A percentile compares a stretch with the other conserved stretches of the same genome.
phyloP scores from a whole-genome alignment of 2,329 filamentous ascomycete species.

The Graphium sp. region DNA sequence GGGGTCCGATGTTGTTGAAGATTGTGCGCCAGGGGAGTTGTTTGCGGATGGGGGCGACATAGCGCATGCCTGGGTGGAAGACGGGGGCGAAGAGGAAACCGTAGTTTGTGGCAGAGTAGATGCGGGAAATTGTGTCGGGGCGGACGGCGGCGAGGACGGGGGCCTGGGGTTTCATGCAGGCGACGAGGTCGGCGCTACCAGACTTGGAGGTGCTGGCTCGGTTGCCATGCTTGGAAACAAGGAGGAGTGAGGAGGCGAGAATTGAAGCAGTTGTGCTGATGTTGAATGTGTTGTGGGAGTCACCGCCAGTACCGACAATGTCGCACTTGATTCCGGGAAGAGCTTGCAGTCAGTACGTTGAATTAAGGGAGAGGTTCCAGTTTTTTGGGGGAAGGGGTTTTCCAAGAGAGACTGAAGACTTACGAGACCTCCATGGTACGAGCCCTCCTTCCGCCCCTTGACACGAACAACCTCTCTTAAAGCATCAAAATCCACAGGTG shows the following conservation, averaged over 20 bases:
- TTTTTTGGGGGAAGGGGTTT: constrained; percentile 1
- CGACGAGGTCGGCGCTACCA: constrained; percentile 82
- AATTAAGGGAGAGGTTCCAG: neutral
- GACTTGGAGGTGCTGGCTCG: constrained; percentile 89
- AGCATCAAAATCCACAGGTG: constrained; percentile 46
- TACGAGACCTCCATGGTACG: constrained; percentile 72
- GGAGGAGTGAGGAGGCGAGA: constrained; percentile 67
- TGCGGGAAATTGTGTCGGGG: constrained; percentile 49
- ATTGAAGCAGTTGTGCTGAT: constrained; percentile 93
- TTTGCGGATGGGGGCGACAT: constrained; percentile 70
- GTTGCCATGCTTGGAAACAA: constrained; percentile 92
- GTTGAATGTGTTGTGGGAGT: constrained; percentile 96
- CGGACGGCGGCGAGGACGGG: constrained; percentile 62
- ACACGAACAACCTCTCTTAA: constrained; percentile 44
- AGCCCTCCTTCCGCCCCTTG: constrained; percentile 48
- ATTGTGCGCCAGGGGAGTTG: constrained; percentile 90
- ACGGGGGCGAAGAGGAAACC: constrained; percentile 90
- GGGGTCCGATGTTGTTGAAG: constrained; percentile 88
- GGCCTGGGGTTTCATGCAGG: constrained; percentile 52
- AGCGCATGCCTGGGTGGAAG: constrained; percentile 89
- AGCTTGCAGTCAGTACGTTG: too few relatives aligned
- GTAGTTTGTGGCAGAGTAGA: constrained; percentile 77
- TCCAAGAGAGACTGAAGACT: constrained; percentile 14
- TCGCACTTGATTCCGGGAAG: too few relatives aligned
- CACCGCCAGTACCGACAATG: constrained; percentile 93